Conservation (phyloP, 2,329 filamentous ascomycete genomes). For the Scedosporium boydii region DNA sequence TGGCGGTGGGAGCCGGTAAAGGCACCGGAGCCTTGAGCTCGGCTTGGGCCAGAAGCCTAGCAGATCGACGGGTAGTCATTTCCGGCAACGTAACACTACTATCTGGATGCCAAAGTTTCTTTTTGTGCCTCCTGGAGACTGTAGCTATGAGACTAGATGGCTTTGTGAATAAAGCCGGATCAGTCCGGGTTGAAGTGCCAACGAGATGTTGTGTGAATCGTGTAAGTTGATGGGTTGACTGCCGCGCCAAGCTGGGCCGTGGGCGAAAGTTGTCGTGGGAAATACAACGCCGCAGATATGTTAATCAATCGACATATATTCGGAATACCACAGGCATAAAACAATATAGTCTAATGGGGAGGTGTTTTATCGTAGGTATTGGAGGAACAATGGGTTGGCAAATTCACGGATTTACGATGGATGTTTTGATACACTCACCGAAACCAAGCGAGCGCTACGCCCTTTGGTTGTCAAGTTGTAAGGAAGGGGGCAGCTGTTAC, state of each 20-base stretch:
- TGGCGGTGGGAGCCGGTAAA: not conserved
- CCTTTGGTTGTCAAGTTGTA: not conserved
- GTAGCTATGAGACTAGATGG: not conserved
- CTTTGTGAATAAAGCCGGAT: not conserved
- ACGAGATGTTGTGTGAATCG: not conserved
- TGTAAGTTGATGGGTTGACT: not conserved
- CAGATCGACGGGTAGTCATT: constrained; percentile 5
- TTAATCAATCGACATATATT: no score
- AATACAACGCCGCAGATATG: no score
- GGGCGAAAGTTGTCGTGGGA: not conserved
- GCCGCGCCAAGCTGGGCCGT: not conserved
- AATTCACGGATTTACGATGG: not conserved
- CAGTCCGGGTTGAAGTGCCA: not conserved
- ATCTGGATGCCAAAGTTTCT: not conserved
- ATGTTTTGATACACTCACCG: not conserved
- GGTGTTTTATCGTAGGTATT: not conserved
- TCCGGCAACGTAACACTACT: not conserved
- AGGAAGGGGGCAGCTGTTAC: not conserved
- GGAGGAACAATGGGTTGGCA: not conserved
- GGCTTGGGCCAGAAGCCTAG: not conserved
- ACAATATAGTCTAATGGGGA: not conserved
- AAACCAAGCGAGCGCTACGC: not conserved
- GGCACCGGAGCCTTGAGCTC: not conserved
- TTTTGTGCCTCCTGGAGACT: not conserved
- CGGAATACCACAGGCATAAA: not conserved